These are phyloP conservation scores for Diversispora epigaea DNA, from an alignment of 192 early-diverging fungal genomes.

Conservation along the genomic window DNA sequence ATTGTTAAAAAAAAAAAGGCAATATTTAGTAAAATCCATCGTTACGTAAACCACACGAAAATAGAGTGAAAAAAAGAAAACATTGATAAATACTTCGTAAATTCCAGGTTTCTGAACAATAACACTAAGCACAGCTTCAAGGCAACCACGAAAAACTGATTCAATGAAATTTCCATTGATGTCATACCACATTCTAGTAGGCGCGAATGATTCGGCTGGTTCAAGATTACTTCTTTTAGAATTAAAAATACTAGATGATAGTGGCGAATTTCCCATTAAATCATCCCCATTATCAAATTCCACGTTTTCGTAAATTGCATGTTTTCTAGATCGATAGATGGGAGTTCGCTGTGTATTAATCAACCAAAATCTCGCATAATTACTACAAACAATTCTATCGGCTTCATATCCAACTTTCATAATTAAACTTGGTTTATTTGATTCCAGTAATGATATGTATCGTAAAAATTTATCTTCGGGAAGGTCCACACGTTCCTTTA, in stretches of 20 bases:
- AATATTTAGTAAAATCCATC: not conserved
- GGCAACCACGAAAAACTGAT: conserved; percentile 34
- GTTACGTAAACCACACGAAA: not conserved
- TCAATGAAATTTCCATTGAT: conserved; percentile 37
- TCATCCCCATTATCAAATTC: not conserved
- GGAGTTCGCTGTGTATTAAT: not conserved
- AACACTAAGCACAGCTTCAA: conserved; percentile 34
- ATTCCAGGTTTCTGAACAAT: conserved; percentile 36
- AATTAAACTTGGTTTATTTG: conserved; percentile 22
- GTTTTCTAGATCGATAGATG: not conserved
- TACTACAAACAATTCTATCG: conserved; percentile 18
- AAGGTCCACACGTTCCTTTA: not conserved
- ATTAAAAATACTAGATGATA: not conserved
- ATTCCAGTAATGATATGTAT: conserved; percentile 17
- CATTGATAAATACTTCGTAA: conserved; percentile 28
- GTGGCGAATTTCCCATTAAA: too few species aligned
- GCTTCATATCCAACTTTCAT: conserved; percentile 25
- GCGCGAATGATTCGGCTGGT: conserved; percentile 8
- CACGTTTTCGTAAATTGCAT: not conserved
- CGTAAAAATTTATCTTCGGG: conserved; percentile 1
- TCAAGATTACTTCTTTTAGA: not conserved
- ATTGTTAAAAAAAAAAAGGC: not conserved
- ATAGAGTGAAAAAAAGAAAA: not conserved
- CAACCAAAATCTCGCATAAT: conserved; percentile 20
- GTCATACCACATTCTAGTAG: conserved; percentile 36